phyloP scores from a whole-genome alignment of 176 grass and related monocot species.

The Oryza nivara region DNA sequence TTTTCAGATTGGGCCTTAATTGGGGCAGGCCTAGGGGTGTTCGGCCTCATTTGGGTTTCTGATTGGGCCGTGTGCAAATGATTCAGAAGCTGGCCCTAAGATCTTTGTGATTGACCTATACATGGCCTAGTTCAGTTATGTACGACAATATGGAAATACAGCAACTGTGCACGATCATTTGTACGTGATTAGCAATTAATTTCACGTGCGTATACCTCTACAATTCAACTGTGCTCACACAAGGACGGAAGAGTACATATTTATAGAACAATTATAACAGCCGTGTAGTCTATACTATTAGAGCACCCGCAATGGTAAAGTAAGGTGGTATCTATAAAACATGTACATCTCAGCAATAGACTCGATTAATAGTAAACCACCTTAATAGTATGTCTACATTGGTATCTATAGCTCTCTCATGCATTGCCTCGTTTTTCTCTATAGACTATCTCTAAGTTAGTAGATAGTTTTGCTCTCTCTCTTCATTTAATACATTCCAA shows the following conservation, averaged over 20 bases:
- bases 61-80: not conserved
- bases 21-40: too few relatives aligned
- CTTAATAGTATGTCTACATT: too few relatives aligned
- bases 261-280: not conserved
- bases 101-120: not conserved
- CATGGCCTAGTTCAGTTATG: not conserved
- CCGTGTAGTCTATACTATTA: not conserved
- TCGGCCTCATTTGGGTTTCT: not conserved
- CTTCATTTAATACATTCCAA: too few relatives aligned
- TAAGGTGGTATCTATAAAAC: too few relatives aligned
- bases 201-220: constrained; percentile 2
- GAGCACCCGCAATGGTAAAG: too few relatives aligned
- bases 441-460: too few relatives aligned
- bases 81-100: not conserved
- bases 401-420: too few relatives aligned
- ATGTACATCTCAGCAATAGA: too few relatives aligned
- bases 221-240: constrained; percentile 17
- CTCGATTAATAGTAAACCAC: too few relatives aligned
- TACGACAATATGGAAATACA: constrained; percentile 5
- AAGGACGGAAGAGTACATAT: constrained; percentile 11
- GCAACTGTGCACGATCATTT: not conserved
- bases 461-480: too few relatives aligned
- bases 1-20: not conserved
- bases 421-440: too few relatives aligned
- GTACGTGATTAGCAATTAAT: constrained; percentile 7